Base-by-base conservation (phyloP, 352 stramenopile species). In the Pythium chondricola region DNA sequence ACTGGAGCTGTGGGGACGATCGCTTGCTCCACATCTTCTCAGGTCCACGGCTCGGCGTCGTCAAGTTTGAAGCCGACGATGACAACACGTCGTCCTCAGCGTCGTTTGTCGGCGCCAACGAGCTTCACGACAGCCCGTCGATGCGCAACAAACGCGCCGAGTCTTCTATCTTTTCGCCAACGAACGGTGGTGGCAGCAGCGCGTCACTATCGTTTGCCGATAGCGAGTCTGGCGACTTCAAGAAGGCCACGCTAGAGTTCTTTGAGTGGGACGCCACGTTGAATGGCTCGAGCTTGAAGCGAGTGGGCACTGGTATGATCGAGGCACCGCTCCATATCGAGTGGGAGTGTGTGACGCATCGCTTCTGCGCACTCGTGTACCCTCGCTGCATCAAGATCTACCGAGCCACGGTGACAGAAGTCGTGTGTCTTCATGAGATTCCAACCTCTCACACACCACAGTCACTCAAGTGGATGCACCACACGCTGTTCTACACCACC, bases 21-120 rank as follows among this genome's bases (percentile, higher is more conserved):
- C 67, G 67, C 20, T 43, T 87, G 27, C 57, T 88, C 5, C 72
- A 88, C 48, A 52, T 87, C 32, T 91, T 88, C 45, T 83, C 79
- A 0, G 79, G 76, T 2, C 79, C 79, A 2, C 44, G 87, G 11
- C 71, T 91, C 16, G 73, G 79, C 2, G 52, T 91, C 18, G 74
- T 83, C 24, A 73, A 74, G 21, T 85, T 74, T 29, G 65, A 83
- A 38, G 53, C 65, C 17, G 63, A 58, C 2, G 48, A 43, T 14
- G 35, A 49, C 26, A 25, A 35, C 4, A 25, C 48, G 2, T 46
- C 53, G 11, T 51, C 61, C 16, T 54, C 58, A 0, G 54, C 58
- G 21, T 62, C 61, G 30, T 45, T 69, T 27, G 21, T 46, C 3
- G 63, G 70, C 3, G 33, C 52, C 13, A 48, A 43, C 21, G 55